Base-by-base conservation (phyloP, 2,329 filamentous ascomycete genomes). In the Graphilbum fragrans region DNA sequence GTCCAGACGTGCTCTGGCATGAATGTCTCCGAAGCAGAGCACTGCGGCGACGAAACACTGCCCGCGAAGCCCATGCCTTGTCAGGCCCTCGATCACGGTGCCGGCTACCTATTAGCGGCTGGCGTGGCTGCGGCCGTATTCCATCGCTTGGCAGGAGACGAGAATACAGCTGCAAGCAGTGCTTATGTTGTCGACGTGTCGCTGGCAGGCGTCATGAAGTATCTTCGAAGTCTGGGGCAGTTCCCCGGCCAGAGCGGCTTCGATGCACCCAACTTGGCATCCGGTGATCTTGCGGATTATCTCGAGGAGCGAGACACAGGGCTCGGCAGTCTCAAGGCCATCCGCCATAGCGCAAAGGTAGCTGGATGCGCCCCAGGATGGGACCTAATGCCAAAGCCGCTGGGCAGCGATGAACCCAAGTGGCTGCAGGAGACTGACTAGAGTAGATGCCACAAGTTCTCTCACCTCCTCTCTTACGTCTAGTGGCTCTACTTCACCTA, bases 41-140 rank as follows among this genome's bases (percentile, higher is more conserved):
- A 37, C 22, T 37, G n/a, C 35, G 35, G 35, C 8, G 20, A 9
- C 8, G 20, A 9, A 23, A 11, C 7, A 4, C 10, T 12, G 35
- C 20, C 35, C 4, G 35, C 35, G 0, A 67, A 62, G 1, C 55
- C 63, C 0, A 56, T 65, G 25, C 73, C 73, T 0, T 72, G 66
- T 41, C 73, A 77, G 52, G 72, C 67, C 0, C 59, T 77, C 61
- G 74, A 78, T 50, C 70, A 77, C 45, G 69, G 63, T 0, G 62
- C 61, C 1, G 74, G 74, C 0, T 77, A 72, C 41, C 58, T 77
- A 18, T 59, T 78, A 1, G 70, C 72, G 0, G 57, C 69, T 0
- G 72, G 73, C 0, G 62, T 77, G 3, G 55, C 62, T 20, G 65
- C 70, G 0, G 71, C 72, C 1, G 35, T 77, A 5, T 69, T 72